Base-by-base conservation (phyloP, 129 eudicot species). In the Flaveria sonorensis region DNA sequence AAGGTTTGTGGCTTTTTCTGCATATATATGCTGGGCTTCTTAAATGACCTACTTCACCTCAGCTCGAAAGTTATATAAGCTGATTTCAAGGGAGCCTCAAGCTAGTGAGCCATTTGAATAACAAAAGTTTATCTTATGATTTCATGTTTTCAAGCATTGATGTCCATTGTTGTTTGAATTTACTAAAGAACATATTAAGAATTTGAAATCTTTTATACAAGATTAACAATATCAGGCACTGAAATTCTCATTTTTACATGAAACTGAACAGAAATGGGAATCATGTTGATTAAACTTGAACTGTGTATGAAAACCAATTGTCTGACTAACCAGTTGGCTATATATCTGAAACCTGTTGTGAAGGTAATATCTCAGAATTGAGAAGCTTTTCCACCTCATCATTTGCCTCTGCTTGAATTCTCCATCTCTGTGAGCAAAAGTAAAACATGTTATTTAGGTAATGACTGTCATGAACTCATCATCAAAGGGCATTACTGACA, bases 371-470 rank as follows among this genome's bases (percentile, higher is more conserved):
- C 70, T 80, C 84, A 11, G 92, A 77, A 68, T 91, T 95, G 1
- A 95, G 88, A 67, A 95, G 97, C 76, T 94, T 86, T 78, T 95
- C 99, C 74, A 88, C 92, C 82, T 95, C 99, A 83, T 95, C 99
- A 60, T 92, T 95, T 53, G 97, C 99, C 82, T 92, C 96, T 36
- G 95, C 99, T 86, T 95, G 97, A 66, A 86, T 67, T 83, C 77
- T 89, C 99, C 99, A 95, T 86, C 79, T 88, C 99, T 95, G 85
- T 78, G 80, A 20, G 0, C 5, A 48, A 19, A 32, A 24, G 3
- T 0, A 28, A 52, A 73, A n/a, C 48, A 45, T 4, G 10, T 5
- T 14, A 14, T 56, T 72, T 36, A 36, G 30, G 52, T 60, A 63
- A 63, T 63, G 21, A 30, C 16, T 63, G 21, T 63, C 69, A 6